These are phyloP conservation scores for Cystobasidium ongulense DNA, from an alignment of 768 basidiomycete species.

Conservation along the genomic window DNA sequence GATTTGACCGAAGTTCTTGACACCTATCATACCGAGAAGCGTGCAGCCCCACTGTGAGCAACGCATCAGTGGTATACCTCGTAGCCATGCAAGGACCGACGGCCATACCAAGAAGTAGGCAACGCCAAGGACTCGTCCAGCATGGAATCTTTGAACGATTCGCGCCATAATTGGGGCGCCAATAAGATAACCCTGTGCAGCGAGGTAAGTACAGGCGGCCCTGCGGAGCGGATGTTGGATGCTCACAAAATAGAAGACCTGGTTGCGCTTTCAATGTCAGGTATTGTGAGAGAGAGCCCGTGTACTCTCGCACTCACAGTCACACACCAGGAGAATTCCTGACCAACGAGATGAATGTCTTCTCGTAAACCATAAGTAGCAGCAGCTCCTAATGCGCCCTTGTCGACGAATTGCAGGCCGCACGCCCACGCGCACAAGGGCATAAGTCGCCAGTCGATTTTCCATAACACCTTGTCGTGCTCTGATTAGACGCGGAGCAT, in stretches of 20 bases:
- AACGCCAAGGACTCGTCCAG: neutral
- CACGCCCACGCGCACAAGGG: neutral
- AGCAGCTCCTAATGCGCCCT: neutral
- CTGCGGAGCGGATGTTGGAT: no score
- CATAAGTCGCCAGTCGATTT: constrained; percentile 1
- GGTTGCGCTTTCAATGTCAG: no score
- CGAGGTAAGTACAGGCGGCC: no score
- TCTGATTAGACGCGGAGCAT: neutral
- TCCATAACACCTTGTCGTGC: neutral
- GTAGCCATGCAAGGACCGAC: neutral
- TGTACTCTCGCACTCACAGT: no score
- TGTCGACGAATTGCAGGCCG: constrained; percentile 1
- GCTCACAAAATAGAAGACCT: neutral
- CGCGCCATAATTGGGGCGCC: neutral
- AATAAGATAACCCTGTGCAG: neutral
- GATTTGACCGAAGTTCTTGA: neutral
- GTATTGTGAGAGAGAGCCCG: no score
- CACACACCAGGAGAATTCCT: neutral
- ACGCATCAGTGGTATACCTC: neutral
- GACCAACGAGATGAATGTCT: neutral
- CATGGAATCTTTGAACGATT: neutral
- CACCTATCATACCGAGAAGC: neutral
- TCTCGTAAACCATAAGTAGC: neutral
- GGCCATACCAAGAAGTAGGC: neutral
- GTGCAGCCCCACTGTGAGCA: neutral